phyloP scores from a whole-genome alignment of 129 eudicot genomes.

The Oenanthe sinensis region DNA sequence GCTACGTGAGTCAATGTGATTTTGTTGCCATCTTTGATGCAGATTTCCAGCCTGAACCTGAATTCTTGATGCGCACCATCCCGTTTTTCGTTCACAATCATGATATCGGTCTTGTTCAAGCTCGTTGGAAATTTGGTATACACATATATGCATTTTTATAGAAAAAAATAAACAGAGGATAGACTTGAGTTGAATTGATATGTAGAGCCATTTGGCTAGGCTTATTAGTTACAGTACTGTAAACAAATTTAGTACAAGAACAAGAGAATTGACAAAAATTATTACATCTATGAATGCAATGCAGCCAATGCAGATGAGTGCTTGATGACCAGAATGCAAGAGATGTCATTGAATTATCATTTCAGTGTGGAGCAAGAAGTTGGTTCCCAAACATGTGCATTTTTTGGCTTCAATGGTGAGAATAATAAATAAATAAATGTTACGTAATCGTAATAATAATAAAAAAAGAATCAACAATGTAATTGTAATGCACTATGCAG shows the following conservation, averaged over 20 bases:
- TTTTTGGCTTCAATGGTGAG: constrained; percentile 87
- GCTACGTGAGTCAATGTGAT: constrained; percentile 70
- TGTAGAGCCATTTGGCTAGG: too few species aligned
- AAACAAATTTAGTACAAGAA: neutral
- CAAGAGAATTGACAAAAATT: neutral
- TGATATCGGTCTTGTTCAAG: constrained; percentile 75
- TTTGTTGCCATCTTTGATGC: constrained; percentile 85
- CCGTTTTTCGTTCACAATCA: constrained; percentile 78
- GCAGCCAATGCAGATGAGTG: constrained; percentile 88
- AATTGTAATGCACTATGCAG: constrained; percentile 19
- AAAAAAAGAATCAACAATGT: too few species aligned
- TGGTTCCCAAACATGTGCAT: constrained; percentile 70
- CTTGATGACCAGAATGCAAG: constrained; percentile 97
- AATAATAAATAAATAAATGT: neutral
- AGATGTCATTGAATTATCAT: constrained; percentile 88
- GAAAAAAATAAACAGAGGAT: too few species aligned
- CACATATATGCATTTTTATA: neutral
- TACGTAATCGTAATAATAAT: too few species aligned
- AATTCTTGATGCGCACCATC: constrained; percentile 59
- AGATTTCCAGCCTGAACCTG: constrained; percentile 82
- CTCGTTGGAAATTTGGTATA: constrained; percentile 94
- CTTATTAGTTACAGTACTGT: neutral
- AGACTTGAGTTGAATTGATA: too few species aligned
- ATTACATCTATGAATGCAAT: neutral
- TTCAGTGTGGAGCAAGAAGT: constrained; percentile 94